Conservation (phyloP, 2,329 filamentous ascomycete genomes). For the Elsinoe necatrix region DNA sequence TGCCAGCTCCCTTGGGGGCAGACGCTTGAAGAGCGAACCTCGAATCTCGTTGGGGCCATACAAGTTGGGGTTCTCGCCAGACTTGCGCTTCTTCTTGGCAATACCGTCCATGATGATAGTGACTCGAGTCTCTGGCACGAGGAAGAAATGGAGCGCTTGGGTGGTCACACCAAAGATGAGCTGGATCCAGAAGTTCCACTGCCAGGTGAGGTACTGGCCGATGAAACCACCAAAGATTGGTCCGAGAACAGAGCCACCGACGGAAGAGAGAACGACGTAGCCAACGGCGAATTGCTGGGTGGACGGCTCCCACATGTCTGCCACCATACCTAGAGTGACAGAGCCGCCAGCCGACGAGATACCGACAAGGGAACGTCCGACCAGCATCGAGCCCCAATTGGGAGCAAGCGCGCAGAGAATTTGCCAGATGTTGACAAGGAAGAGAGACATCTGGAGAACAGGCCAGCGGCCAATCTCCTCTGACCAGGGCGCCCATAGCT, state of each 20-base stretch:
- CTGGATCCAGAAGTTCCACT: slow-evolving; percentile 76
- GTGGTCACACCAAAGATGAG: slow-evolving; percentile 65
- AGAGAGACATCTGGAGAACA: slow-evolving; percentile 40
- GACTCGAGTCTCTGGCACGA: slow-evolving; percentile 67
- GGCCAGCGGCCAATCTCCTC: slow-evolving; percentile 42
- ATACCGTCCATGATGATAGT: slow-evolving; percentile 69
- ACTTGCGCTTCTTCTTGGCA: slow-evolving; percentile 59
- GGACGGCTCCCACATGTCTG: slow-evolving; percentile 51
- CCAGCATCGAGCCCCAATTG: slow-evolving; percentile 34
- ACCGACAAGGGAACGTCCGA: slow-evolving; percentile 41
- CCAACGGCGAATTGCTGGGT: slow-evolving; percentile 51
- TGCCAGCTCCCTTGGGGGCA: slow-evolving; percentile 35
- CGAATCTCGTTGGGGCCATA: slow-evolving; percentile 64
- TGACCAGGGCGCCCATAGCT: slow-evolving; percentile 45
- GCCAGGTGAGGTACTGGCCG: slow-evolving; percentile 51
- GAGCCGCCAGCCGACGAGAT: slow-evolving; percentile 53
- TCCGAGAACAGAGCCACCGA: slow-evolving; percentile 27
- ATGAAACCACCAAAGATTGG: slow-evolving; percentile 29
- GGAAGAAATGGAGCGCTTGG: slow-evolving; percentile 56
- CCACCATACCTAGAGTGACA: slow-evolving; percentile 54
- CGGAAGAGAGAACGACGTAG: slow-evolving; percentile 42
- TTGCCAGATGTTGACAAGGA: slow-evolving; percentile 43
- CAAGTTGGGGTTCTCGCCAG: slow-evolving; percentile 47
- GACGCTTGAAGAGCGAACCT: slow-evolving; percentile 22
- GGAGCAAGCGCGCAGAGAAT: slow-evolving; percentile 35